phyloP scores from a whole-genome alignment of 2,329 filamentous ascomycete genomes.

The Zymoseptoria ardabiliae region DNA sequence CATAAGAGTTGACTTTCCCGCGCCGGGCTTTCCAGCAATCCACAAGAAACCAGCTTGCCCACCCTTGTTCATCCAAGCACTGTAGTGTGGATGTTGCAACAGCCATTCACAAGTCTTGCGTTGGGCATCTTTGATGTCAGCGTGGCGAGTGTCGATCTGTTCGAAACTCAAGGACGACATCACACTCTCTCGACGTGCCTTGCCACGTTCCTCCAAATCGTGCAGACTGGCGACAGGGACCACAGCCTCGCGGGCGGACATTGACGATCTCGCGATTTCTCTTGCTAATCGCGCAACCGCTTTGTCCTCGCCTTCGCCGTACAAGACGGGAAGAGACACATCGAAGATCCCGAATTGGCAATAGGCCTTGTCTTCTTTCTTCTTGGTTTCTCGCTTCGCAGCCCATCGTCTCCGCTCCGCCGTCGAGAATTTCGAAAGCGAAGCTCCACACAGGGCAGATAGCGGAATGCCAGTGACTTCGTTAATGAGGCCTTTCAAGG shows the following conservation, averaged over 20 bases:
- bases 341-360: constrained; percentile 39
- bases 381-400: background rate
- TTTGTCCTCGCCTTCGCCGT: constrained; percentile 26
- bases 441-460: background rate
- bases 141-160: constrained; percentile 34
- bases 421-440: background rate
- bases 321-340: constrained; percentile 38
- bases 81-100: constrained; percentile 30
- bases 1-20: constrained; percentile 35
- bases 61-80: constrained; percentile 31
- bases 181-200: constrained; percentile 1
- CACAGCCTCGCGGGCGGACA: too few species aligned
- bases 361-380: constrained; percentile 35
- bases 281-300: too few species aligned
- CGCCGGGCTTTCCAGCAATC: constrained; percentile 35
- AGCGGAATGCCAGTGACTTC: constrained; percentile 2
- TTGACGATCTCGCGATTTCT: too few species aligned
- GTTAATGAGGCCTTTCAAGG: background rate
- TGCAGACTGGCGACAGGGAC: too few species aligned
- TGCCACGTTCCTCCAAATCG: too few species aligned
- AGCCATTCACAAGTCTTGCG: constrained; percentile 39
- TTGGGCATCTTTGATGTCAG: constrained; percentile 34
- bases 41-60: constrained; percentile 27
- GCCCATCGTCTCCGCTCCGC: constrained; percentile 1
- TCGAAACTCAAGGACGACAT: constrained; percentile 29